These are phyloP conservation scores for Atalantia buxifolia DNA, from an alignment of 345 rosid species.

Conservation along the genomic window DNA sequence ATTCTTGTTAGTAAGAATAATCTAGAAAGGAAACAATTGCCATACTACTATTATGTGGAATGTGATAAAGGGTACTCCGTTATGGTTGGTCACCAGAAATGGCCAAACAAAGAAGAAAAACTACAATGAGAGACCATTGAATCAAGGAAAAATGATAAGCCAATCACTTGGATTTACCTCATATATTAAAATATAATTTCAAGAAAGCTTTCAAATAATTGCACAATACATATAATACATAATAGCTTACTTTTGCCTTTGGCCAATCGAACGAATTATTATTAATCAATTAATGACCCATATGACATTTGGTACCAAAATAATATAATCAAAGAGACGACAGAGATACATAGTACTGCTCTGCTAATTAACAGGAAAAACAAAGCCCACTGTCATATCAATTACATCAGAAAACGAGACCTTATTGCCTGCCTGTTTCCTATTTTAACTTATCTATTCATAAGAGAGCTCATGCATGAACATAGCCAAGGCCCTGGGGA, in stretches of 20 bases:
- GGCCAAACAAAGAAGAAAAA: conserved; percentile 39
- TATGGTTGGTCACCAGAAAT: conserved; percentile 47
- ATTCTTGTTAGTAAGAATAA: not conserved
- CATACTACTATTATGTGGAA: conserved; percentile 9
- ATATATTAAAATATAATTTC: not conserved
- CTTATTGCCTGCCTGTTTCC: conserved; percentile 26
- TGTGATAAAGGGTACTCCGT: conserved; percentile 3
- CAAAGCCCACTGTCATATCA: conserved; percentile 17
- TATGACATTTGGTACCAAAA: not conserved
- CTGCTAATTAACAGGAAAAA: not conserved
- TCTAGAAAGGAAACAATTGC: not conserved
- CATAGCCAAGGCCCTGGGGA: not conserved
- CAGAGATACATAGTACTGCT: not conserved
- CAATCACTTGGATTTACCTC: conserved; percentile 8
- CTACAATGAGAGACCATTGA: not conserved
- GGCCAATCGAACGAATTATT: not conserved
- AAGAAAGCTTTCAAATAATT: conserved; percentile 9
- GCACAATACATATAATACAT: not conserved
- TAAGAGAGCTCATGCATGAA: not conserved
- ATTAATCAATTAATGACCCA: not conserved
- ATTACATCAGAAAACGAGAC: conserved; percentile 35
- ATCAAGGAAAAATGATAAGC: not conserved
- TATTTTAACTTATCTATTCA: not conserved
- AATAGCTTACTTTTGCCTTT: not conserved
- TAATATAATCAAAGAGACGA: not conserved